Percentiles rank a stretch among this genome's conserved stretches.
Conservation (phyloP, 1,139 yeast genomes). For the Saccharomycopsis hybrid region DNA sequence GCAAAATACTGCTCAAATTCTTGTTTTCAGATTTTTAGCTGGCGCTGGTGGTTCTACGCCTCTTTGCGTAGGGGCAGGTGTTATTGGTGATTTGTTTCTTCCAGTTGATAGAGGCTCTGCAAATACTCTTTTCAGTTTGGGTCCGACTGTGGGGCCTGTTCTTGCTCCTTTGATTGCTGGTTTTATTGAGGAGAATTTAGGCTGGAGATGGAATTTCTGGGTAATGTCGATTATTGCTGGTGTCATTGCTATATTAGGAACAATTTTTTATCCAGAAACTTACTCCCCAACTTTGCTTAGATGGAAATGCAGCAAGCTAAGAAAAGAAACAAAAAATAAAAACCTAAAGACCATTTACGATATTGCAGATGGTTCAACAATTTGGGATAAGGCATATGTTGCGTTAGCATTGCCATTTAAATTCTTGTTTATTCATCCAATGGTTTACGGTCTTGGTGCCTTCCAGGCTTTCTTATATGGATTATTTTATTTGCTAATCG, state of each 20-base stretch:
- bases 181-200: constrained; percentile 39
- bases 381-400: constrained; percentile 30
- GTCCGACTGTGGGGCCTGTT: constrained; percentile 56
- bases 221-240: constrained; percentile 51
- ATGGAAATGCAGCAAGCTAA: constrained; percentile 39
- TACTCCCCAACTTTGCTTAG: constrained; percentile 50
- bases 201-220: constrained; percentile 35
- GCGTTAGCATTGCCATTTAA: constrained; percentile 51
- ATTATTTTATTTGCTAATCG: constrained; percentile 54
- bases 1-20: constrained; percentile 32
- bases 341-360: constrained; percentile 56
- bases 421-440: constrained; percentile 50
- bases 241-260: constrained; percentile 39
- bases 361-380: constrained; percentile 31
- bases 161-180: constrained; percentile 37
- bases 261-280: constrained; percentile 45
- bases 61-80: constrained; percentile 37
- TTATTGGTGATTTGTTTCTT: constrained; percentile 34
- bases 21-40: constrained; percentile 35
- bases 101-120: constrained; percentile 32
- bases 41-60: constrained; percentile 38
- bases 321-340: constrained; percentile 45
- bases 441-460: constrained; percentile 53
- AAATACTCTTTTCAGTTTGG: constrained; percentile 35
- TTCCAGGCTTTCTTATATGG: constrained; percentile 63